Evolutionary conservation across 345 rosid species (phyloP), one percentile per base, ranked within the genome.

Genomic region (Gossypium bickii): DNA sequence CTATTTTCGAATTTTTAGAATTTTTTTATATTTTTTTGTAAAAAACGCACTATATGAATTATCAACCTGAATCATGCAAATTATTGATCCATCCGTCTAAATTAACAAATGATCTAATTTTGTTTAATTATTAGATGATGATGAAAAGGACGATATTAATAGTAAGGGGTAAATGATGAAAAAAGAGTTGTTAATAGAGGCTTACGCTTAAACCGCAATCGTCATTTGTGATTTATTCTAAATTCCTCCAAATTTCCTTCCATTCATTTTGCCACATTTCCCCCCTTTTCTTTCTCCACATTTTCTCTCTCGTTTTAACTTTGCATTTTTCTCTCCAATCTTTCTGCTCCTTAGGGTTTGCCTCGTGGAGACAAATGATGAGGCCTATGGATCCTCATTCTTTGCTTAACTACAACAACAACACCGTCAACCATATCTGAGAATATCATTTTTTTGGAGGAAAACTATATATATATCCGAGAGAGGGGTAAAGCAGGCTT

Each of bases 191-290:
- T 57, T 20, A 20, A 53, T 2, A 57, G 61, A 9, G 61, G 80
- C 75, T 61, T 5, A 59, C 78, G 48, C 74, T 64, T 73, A 78
- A 69, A 80, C 80, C 77, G 79, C 25, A 68, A 74, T 71, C 18
- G 41, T 13, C 27, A 45, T 62, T 60, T 27, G 43, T 60, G 18
- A 13, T 60, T 67, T 2, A 18, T 18, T 45, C 47, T 43, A 3
- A 24, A 2, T 17, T 38, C 77, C 63, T 63, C 41, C 41, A 34
- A 5, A 5, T 34, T 34, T 34, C 41, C 41, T 34, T 5, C 41
- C 41, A 34, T 34, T 34, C 41, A 34, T 34, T 34, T 34, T 34
- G 41, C 41, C 41, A 34, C 41, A 34, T 34, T 34, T 29, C 34
- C 34, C 34, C 76, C 25, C 29, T 43, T 18, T 11, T 58, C 52